Evolutionary conservation across 2,329 filamentous ascomycete genomes (phyloP).

Genomic region (Eutypa lata): DNA sequence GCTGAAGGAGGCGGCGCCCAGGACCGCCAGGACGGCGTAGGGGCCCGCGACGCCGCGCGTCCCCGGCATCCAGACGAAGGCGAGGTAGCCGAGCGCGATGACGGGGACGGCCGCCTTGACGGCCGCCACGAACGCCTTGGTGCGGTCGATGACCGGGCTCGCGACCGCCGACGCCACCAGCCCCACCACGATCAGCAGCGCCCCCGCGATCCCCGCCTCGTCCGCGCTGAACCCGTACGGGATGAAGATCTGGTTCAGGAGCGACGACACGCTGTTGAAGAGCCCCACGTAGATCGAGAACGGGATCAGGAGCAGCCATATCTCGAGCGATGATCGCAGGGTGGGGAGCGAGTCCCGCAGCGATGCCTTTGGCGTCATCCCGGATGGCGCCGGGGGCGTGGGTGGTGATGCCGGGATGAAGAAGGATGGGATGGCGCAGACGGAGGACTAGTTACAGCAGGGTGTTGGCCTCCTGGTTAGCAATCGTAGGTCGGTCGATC

Average conservation of each 20-base stretch:
- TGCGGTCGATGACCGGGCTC: conserved; percentile 80
- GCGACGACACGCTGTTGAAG: conserved; percentile 87
- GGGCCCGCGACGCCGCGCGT: conserved; percentile 58
- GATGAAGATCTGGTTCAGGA: conserved; percentile 84
- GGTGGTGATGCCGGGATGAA: conserved; percentile 77
- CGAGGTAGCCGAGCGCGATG: conserved; percentile 69
- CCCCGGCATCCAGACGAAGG: conserved; percentile 75
- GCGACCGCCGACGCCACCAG: conserved; percentile 72
- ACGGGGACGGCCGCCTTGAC: conserved; percentile 75
- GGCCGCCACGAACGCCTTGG: conserved; percentile 71
- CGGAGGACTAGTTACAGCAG: conserved; percentile 31
- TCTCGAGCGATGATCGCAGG: conserved; percentile 64
- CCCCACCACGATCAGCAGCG: conserved; percentile 83
- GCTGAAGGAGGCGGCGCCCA: conserved; percentile 77
- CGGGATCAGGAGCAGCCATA: conserved; percentile 79
- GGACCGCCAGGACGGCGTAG: conserved; percentile 69
- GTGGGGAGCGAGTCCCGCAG: conserved; percentile 50
- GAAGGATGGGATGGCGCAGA: conserved; percentile 70
- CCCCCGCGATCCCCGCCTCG: conserved; percentile 85
- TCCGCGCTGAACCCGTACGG: conserved; percentile 84
- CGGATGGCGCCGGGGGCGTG: conserved; percentile 70
- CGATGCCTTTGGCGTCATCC: conserved; percentile 53
- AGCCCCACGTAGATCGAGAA: conserved; percentile 83
- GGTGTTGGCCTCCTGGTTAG: not conserved
- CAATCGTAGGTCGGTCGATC: not conserved